Evolutionary conservation across 495 filamentous ascomycete species (phyloP).

Genomic region (Copromyces sp.): DNA sequence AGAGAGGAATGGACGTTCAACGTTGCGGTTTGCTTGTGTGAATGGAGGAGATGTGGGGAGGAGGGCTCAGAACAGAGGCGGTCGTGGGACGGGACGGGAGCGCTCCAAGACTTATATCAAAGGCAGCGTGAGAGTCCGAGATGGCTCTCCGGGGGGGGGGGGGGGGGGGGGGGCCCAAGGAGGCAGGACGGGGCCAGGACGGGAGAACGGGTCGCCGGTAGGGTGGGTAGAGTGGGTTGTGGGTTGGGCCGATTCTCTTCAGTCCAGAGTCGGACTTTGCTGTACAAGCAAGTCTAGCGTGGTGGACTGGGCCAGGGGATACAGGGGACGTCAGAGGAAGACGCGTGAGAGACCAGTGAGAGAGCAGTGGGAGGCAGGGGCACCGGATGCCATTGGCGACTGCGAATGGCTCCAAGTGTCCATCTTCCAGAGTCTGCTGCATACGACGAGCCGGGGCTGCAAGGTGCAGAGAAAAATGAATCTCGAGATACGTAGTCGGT

Average conservation of each 20-base stretch:
- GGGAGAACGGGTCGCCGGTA: background rate
- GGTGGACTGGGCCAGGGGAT: background rate
- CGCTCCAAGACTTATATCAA: background rate
- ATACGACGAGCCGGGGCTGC: slow-evolving; percentile 9
- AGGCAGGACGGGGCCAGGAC: background rate
- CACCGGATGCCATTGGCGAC: slow-evolving; percentile 11
- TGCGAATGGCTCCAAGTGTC: slow-evolving; percentile 6
- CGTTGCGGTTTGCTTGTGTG: slow-evolving; percentile 1
- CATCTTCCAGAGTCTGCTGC: slow-evolving; percentile 3
- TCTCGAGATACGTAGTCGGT: background rate
- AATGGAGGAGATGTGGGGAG: slow-evolving; percentile 1
- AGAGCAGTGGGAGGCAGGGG: background rate
- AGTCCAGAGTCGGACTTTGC: background rate
- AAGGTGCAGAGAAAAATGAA: slow-evolving; percentile 7
- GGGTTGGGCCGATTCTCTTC: background rate
- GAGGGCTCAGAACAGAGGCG: slow-evolving; percentile 7
- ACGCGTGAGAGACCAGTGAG: background rate
- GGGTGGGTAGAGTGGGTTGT: background rate
- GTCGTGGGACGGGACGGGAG: background rate
- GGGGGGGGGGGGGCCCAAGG: background rate
- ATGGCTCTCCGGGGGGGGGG: background rate
- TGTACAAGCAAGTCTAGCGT: background rate
- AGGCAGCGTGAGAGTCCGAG: background rate
- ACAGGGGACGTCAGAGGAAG: background rate
- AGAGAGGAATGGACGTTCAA: background rate